Conservation (phyloP, 257 asterid genomes). For the Nemophila menziesii region DNA sequence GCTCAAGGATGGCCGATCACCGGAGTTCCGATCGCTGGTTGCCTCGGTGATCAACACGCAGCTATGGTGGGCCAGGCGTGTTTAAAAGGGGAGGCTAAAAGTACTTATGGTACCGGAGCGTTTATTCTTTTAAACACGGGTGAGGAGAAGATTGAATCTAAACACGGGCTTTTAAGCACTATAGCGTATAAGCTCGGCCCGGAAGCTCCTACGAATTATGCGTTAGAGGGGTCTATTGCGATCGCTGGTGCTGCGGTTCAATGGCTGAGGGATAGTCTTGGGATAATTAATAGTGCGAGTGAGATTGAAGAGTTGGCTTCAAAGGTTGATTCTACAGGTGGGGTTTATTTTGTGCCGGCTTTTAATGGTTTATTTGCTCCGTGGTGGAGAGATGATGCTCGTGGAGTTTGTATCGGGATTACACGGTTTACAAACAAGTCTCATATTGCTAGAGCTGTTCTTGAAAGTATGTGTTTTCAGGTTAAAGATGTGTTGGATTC, state of each 20-base stretch:
- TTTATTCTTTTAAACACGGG: conserved; percentile 84
- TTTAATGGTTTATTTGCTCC: conserved; percentile 95
- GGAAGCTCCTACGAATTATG: conserved; percentile 64
- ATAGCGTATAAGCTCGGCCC: conserved; percentile 87
- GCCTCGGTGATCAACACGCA: conserved; percentile 95
- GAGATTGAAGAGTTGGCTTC: conserved; percentile 86
- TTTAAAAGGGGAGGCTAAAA: conserved; percentile 75
- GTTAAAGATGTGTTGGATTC: conserved; percentile 88
- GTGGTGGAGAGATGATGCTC: conserved; percentile 99
- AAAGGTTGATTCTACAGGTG: conserved; percentile 63
- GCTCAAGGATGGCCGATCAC: conserved; percentile 67
- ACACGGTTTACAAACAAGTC: conserved; percentile 89
- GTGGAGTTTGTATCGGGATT: conserved; percentile 83
- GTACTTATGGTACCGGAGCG: conserved; percentile 94
- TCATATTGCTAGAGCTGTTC: conserved; percentile 90
- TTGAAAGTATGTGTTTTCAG: conserved; percentile 98
- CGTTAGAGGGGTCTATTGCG: conserved; percentile 93
- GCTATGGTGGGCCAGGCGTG: conserved; percentile 97
- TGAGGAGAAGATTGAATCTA: conserved; percentile 43
- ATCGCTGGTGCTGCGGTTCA: conserved; percentile 98
- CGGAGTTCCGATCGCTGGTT: conserved; percentile 74
- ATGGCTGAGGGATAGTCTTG: conserved; percentile 94
- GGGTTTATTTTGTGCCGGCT: conserved; percentile 92
- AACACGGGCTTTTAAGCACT: conserved; percentile 72
- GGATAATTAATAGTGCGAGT: conserved; percentile 58